Conservation (phyloP, 2,329 filamentous ascomycete species). For the Sphaerulina vaccinii region DNA sequence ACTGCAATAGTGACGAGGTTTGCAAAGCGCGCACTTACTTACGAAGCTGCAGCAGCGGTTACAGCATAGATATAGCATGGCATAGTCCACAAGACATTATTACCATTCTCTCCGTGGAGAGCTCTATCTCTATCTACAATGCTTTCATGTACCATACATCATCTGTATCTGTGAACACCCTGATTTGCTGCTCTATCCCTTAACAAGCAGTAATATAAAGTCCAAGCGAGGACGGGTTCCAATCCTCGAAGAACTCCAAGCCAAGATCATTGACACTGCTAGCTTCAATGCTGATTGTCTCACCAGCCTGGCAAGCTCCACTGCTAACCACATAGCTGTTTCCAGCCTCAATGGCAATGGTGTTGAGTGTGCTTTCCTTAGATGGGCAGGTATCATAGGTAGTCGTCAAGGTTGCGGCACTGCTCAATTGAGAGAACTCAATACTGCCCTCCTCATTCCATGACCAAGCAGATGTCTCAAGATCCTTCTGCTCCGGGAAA, state of each 20-base stretch:
- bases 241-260: constrained; percentile 29
- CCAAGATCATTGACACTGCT: constrained; percentile 21
- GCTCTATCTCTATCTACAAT: too few relatives aligned
- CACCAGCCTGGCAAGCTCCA: constrained; percentile 30
- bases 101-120: too few relatives aligned
- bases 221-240: constrained; percentile 9
- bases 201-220: constrained; percentile 17
- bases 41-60: too few relatives aligned
- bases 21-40: too few relatives aligned
- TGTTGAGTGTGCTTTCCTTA: constrained; percentile 14
- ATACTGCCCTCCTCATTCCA: constrained; percentile 38
- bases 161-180: too few relatives aligned
- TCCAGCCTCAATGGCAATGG: constrained; percentile 25
- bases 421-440: constrained; percentile 42
- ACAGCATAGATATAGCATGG: too few relatives aligned
- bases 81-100: too few relatives aligned
- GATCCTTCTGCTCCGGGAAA: constrained; percentile 57
- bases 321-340: constrained; percentile 33
- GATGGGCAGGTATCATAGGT: constrained; percentile 27
- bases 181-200: too few relatives aligned
- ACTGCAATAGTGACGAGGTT: too few relatives aligned
- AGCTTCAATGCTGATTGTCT: constrained; percentile 27
- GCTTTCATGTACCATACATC: too few relatives aligned
- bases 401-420: constrained; percentile 49
- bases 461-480: constrained; percentile 60